Evolutionary conservation across 164 flowering plant species (phyloP).

Genomic region (Pachysandra terminalis): DNA sequence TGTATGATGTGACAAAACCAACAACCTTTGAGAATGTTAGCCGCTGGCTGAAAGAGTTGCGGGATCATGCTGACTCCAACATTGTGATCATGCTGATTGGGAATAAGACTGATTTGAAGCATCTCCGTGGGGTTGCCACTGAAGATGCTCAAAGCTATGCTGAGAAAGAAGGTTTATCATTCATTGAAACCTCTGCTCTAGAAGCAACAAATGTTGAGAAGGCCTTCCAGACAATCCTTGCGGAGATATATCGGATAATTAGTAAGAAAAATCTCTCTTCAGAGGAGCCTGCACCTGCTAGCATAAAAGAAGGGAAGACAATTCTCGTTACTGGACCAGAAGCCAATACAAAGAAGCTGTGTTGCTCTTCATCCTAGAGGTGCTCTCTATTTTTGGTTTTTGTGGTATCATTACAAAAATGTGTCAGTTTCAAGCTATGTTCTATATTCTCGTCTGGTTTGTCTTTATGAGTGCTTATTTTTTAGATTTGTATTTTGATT

Average conservation of each 20-base stretch:
- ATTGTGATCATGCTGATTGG: too few relatives aligned
- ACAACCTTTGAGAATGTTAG: too few relatives aligned
- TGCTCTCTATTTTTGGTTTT: background rate
- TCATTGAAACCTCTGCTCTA: constrained; percentile 70
- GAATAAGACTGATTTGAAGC: too few relatives aligned
- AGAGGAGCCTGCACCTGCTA: constrained; percentile 30
- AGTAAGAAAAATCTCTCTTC: constrained; percentile 40
- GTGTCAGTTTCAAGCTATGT: background rate
- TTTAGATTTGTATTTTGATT: constrained; percentile 2
- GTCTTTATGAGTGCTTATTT: background rate
- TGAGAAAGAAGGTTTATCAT: constrained; percentile 56
- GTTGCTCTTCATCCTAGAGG: constrained; percentile 36
- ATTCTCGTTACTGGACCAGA: constrained; percentile 35
- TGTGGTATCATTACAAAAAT: background rate
- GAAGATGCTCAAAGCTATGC: constrained; percentile 41
- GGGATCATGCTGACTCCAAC: too few relatives aligned
- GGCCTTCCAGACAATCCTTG: constrained; percentile 62
- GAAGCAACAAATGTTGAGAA: constrained; percentile 65
- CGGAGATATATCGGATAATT: constrained; percentile 43
- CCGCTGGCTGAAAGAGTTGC: too few relatives aligned
- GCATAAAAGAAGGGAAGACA: constrained; percentile 46
- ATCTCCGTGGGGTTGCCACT: constrained; percentile 23
- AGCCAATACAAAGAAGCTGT: constrained; percentile 30
- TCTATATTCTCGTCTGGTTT: background rate
- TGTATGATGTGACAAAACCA: too few relatives aligned